Conservation (phyloP, 305 asterid genomes). For the Solanum hybrid region DNA sequence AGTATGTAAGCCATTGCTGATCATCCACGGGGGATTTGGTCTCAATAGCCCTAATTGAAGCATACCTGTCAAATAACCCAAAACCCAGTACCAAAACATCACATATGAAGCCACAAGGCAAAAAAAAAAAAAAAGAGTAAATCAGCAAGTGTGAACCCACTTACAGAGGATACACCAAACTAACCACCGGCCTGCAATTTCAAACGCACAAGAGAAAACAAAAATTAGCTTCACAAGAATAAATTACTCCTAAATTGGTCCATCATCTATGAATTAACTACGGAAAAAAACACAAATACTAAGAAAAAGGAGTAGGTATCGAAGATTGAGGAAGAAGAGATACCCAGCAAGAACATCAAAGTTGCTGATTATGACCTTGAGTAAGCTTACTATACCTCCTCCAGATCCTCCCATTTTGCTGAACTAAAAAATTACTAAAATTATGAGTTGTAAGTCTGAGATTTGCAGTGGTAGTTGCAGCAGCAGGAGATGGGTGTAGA, state of each 20-base stretch:
- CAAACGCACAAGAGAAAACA: neutral
- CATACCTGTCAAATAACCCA: constrained; percentile 44
- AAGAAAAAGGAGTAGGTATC: neutral
- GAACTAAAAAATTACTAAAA: neutral
- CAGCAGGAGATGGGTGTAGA: neutral
- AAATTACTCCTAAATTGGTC: neutral
- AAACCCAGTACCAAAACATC: neutral
- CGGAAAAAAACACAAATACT: neutral
- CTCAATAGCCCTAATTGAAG: constrained; percentile 89
- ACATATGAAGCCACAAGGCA: neutral
- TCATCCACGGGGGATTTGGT: constrained; percentile 75
- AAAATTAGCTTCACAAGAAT: neutral
- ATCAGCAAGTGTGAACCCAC: constrained; percentile 17
- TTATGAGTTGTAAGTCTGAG: neutral
- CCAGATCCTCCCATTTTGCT: constrained; percentile 10
- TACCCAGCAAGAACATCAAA: constrained; percentile 12
- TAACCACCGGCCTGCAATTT: constrained; percentile 85
- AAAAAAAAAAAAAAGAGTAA: neutral
- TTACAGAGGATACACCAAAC: constrained; percentile 88
- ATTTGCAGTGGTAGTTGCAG: neutral
- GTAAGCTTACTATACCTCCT: constrained; percentile 1
- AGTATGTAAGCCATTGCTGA: constrained; percentile 98
- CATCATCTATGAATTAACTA: neutral
- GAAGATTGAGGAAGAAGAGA: neutral
- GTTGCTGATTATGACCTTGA: constrained; percentile 9